Evolutionary conservation across 2,329 filamentous ascomycete species (phyloP), one percentile per base, ranked within the genome.

Genomic region (Pseudocercospora cruenta): DNA sequence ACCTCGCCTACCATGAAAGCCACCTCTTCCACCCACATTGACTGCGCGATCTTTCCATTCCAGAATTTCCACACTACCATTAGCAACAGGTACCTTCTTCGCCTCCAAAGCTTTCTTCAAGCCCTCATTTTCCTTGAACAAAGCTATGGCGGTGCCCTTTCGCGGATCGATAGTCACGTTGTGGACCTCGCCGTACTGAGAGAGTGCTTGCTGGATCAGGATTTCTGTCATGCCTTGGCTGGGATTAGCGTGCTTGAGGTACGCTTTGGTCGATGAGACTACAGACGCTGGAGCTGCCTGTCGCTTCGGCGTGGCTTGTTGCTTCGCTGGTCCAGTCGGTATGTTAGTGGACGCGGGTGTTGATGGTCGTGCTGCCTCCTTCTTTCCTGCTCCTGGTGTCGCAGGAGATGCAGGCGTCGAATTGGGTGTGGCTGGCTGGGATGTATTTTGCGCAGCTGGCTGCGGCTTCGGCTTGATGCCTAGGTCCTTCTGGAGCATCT

Each of bases 101-200:
- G 91, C 91, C 16, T 88, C 86, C 75, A 97, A 88, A 4, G 94
- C 94, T 74, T 91, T 93, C 72, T 87, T 87, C 26, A 98, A 83
- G 9, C 86, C 85, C 8, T 89, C 88, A 0, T 90, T 85, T 22
- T 93, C 89, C 9, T 87, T 86, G 80, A 97, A 98, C 69, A 97
- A 92, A 45, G 96, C 90, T 76, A 97, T 97, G 2, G 93, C 94
- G 74, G 97, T 96, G 0, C 93, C 93, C 78, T 97, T 97, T 74
- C 94, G 91, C 78, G 93, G 94, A 77, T 98, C 94, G 62, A 98
- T 94, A 73, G 97, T 94, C 19, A 97, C 92, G 70, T 88, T 90
- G 0, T 87, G 87, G 54, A 97, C 87, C 1, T 86, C 78, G 1
- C 94, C 94, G 72, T 93, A 96, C 0, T 81, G 79, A 53, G 89